Evolutionary conservation across 75 land plant species (phyloP).

Genomic region (Adiantum capillusveneris): DNA sequence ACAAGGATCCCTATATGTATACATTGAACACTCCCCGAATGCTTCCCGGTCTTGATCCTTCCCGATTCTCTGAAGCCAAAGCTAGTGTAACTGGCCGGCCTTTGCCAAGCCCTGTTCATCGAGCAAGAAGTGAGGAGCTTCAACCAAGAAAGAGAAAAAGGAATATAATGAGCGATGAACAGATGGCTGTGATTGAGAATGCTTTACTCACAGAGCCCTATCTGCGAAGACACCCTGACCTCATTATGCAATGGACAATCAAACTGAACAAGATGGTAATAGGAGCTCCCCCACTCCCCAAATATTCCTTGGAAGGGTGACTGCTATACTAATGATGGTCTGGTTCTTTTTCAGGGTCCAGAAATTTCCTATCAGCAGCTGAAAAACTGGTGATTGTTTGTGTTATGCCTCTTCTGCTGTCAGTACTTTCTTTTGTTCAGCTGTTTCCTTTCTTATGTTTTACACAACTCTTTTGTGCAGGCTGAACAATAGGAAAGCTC

Average conservation of each 20-base stretch:
- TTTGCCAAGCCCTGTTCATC: background rate
- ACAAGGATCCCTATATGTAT: background rate
- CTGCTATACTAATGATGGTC: too few species aligned
- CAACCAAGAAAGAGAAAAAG: slow-evolving; percentile 73
- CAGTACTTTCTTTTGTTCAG: too few species aligned
- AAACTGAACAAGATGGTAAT: slow-evolving; percentile 55
- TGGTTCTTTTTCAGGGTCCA: slow-evolving; percentile 73
- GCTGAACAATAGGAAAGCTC: slow-evolving; percentile 88
- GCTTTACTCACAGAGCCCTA: slow-evolving; percentile 76
- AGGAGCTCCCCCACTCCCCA: too few species aligned
- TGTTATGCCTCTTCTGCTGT: too few species aligned
- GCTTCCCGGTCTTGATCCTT: background rate
- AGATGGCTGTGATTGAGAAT: slow-evolving; percentile 55
- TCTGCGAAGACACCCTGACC: slow-evolving; percentile 63
- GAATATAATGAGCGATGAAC: slow-evolving; percentile 81
- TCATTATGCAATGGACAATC: slow-evolving; percentile 65
- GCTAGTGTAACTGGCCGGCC: background rate
- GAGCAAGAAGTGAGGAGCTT: slow-evolving; percentile 33
- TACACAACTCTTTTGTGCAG: slow-evolving; percentile 21
- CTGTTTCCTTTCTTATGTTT: too few species aligned
- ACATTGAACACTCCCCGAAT: background rate
- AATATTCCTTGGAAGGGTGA: too few species aligned
- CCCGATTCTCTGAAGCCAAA: background rate
- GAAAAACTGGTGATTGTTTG: slow-evolving; percentile 59
- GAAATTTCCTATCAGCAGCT: slow-evolving; percentile 76